These are phyloP conservation scores for Erodium texanum DNA, from an alignment of 441 rosid species.

Conservation along the genomic window DNA sequence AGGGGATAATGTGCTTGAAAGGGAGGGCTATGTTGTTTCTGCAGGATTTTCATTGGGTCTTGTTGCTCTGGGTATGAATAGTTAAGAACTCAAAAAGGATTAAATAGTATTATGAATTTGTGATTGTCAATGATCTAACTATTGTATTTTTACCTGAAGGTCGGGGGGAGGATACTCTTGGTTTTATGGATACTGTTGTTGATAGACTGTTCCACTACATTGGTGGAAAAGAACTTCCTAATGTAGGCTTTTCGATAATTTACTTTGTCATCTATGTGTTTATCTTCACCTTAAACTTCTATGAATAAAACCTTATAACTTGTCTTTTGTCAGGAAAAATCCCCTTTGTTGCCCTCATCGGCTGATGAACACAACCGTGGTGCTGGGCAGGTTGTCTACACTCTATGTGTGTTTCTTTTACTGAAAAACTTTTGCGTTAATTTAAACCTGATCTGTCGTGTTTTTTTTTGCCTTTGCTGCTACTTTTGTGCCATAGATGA, in stretches of 20 bases:
- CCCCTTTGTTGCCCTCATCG: constrained; percentile 38
- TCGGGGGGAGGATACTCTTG: constrained; percentile 76
- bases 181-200: constrained; percentile 66
- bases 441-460: constrained; percentile 11
- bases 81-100: constrained; percentile 2
- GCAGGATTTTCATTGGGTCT: constrained; percentile 97
- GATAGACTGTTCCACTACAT: constrained; percentile 73
- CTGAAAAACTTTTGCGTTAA: constrained; percentile 14
- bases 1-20: constrained; percentile 98
- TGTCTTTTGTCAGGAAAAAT: constrained; percentile 54
- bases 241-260: constrained; percentile 33
- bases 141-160: constrained; percentile 43
- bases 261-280: constrained; percentile 4
- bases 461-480: constrained; percentile 14
- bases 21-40: constrained; percentile 98
- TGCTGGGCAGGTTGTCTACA: constrained; percentile 60
- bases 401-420: constrained; percentile 14
- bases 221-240: constrained; percentile 79
- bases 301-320: constrained; percentile 20
- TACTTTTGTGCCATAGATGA: constrained; percentile 41
- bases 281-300: constrained; percentile 16
- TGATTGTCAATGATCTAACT: constrained; percentile 17
- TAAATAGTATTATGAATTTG: constrained; percentile 8
- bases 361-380: constrained; percentile 57
- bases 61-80: constrained; percentile 74